phyloP scores from a whole-genome alignment of 192 early-diverging fungal species.

The Umbelopsis ramanniana region DNA sequence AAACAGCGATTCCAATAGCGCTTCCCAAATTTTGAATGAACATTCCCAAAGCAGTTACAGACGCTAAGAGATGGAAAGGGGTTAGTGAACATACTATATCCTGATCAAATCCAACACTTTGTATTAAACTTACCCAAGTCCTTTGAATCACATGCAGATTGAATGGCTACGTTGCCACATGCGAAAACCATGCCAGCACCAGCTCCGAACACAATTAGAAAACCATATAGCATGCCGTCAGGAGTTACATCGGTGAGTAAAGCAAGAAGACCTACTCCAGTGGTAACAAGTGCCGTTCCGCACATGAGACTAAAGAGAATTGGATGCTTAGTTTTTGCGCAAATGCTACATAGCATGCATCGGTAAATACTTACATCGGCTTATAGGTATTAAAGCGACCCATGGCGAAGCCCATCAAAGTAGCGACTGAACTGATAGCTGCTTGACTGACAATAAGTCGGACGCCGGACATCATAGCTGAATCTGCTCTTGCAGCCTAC shows the following conservation, averaged over 20 bases:
- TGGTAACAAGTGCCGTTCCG: conserved; percentile 60
- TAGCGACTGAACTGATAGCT: conserved; percentile 22
- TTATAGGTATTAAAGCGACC: conserved; percentile 20
- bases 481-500: conserved; percentile 67
- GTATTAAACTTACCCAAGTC: conserved; percentile 20
- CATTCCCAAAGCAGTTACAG: conserved; percentile 27
- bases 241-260: conserved; percentile 44
- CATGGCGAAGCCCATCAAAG: conserved; percentile 23
- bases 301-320: conserved; percentile 32
- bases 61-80: conserved; percentile 2
- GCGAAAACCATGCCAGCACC: conserved; percentile 30
- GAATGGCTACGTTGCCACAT: conserved; percentile 27
- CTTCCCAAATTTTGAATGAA: conserved; percentile 34
- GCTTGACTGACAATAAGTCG: conserved; percentile 34
- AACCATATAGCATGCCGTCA: conserved; percentile 16
- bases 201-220: conserved; percentile 11
- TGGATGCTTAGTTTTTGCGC: background rate
- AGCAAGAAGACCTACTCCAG: conserved; percentile 68
- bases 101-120: background rate
- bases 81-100: background rate
- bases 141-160: conserved; percentile 20
- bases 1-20: conserved; percentile 31
- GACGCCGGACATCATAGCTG: conserved; percentile 40
- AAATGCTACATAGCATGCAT: too few relatives aligned
- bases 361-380: conserved; percentile 31